Percentiles rank a stretch among this genome's conserved stretches.
Conservation (phyloP, 345 rosid genomes). For the Sonneratia caseolaris region DNA sequence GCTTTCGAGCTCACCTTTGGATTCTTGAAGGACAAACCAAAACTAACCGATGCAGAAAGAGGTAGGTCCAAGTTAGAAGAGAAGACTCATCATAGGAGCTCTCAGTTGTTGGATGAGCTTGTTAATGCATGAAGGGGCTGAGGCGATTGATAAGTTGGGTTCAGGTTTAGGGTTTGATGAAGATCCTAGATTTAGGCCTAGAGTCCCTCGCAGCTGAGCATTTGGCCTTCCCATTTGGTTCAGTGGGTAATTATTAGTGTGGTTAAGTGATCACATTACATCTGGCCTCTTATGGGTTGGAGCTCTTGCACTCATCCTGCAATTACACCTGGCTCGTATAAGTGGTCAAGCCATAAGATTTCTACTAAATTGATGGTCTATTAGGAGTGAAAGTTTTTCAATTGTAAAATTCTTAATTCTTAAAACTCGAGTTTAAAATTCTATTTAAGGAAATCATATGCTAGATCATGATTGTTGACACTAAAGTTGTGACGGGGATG, state of each 20-base stretch:
- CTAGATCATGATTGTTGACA: too few relatives aligned
- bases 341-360: too few relatives aligned
- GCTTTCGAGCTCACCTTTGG: neutral
- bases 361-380: too few relatives aligned
- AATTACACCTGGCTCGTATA: too few relatives aligned
- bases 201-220: neutral
- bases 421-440: neutral
- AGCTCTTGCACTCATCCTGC: neutral
- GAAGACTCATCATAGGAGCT: too few relatives aligned
- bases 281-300: neutral
- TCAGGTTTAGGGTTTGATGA: neutral
- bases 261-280: neutral
- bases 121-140: neutral
- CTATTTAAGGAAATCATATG: too few relatives aligned
- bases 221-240: neutral
- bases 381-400: too few relatives aligned
- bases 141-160: neutral
- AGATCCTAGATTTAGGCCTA: neutral
- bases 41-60: neutral
- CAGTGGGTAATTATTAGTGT: neutral
- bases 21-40: neutral
- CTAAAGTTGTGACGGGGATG: too few relatives aligned
- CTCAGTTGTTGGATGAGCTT: too few relatives aligned
- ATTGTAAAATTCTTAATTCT: neutral
- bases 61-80: neutral